These are phyloP conservation scores for Helotiales sp. DNA, from an alignment of 2,329 filamentous ascomycete genomes.

Conservation along the genomic window DNA sequence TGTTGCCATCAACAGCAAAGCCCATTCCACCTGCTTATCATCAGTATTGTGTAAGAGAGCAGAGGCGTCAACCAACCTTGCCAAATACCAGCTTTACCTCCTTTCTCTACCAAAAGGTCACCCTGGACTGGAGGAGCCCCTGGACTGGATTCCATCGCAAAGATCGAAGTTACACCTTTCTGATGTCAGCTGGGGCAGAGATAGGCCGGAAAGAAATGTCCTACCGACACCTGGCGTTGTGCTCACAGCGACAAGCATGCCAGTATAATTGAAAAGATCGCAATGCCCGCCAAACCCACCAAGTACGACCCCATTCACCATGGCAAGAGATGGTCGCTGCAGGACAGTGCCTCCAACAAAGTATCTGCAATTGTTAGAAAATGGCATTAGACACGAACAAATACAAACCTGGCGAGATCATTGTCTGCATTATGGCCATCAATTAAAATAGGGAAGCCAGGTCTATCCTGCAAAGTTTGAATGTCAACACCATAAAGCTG, in stretches of 20 bases:
- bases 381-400: not conserved
- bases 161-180: constrained; percentile 43
- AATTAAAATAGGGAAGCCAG: constrained; percentile 50
- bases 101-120: constrained; percentile 43
- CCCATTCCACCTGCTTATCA: constrained; percentile 41
- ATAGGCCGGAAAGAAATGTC: not conserved
- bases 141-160: constrained; percentile 49
- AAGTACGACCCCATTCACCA: constrained; percentile 50
- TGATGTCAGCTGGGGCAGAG: not conserved
- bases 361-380: constrained; percentile 39
- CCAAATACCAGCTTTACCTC: constrained; percentile 49
- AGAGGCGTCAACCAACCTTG: constrained; percentile 29
- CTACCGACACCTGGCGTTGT: constrained; percentile 40
- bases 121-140: constrained; percentile 43
- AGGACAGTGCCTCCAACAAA: constrained; percentile 53
- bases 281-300: constrained; percentile 55
- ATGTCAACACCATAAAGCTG: constrained; percentile 44
- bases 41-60: not conserved
- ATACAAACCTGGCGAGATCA: constrained; percentile 45
- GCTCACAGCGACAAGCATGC: constrained; percentile 43
- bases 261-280: constrained; percentile 52
- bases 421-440: constrained; percentile 53
- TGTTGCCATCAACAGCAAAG: constrained; percentile 42
- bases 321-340: constrained; percentile 49
- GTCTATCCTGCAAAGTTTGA: constrained; percentile 45